phyloP scores from a whole-genome alignment of 1,139 yeast genomes.

The Hyphopichia khmerensis region DNA sequence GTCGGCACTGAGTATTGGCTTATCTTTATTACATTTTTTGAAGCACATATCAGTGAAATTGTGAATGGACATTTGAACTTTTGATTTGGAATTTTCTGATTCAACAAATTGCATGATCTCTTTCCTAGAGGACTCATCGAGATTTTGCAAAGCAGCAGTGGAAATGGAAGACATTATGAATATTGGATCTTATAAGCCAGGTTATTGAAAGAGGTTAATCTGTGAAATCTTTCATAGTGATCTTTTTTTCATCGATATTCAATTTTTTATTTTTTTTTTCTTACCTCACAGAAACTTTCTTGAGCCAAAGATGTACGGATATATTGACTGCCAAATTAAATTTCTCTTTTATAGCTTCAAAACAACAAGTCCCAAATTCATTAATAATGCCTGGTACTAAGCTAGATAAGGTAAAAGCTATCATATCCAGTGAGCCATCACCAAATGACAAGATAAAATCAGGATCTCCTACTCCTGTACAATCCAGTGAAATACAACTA shows the following conservation, averaged over 20 bases:
- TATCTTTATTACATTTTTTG: conserved; percentile 69
- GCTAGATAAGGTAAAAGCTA: conserved; percentile 4
- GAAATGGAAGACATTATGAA: conserved; percentile 57
- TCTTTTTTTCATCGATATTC: not conserved
- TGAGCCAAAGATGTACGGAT: not conserved
- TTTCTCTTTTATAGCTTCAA: not conserved
- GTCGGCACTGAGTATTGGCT: conserved; percentile 48
- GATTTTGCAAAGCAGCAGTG: conserved; percentile 56
- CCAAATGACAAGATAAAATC: too few relatives aligned
- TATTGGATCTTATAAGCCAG: too few relatives aligned
- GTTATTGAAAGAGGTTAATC: too few relatives aligned
- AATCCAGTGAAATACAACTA: conserved; percentile 5
- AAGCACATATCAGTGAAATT: conserved; percentile 88
- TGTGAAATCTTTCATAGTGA: not conserved
- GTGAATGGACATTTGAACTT: conserved; percentile 84
- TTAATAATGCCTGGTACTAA: not conserved
- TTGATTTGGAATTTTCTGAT: conserved; percentile 81
- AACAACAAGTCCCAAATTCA: not conserved
- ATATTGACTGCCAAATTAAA: not conserved
- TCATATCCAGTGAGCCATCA: conserved; percentile 3
- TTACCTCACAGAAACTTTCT: not conserved
- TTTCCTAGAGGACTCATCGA: conserved; percentile 70
- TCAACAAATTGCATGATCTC: conserved; percentile 78
- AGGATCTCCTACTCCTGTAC: conserved; percentile 10
- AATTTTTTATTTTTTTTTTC: not conserved